Evolutionary conservation across 371 early-diverging fungal genomes (phyloP).

Genomic region (Mucor saturninus): DNA sequence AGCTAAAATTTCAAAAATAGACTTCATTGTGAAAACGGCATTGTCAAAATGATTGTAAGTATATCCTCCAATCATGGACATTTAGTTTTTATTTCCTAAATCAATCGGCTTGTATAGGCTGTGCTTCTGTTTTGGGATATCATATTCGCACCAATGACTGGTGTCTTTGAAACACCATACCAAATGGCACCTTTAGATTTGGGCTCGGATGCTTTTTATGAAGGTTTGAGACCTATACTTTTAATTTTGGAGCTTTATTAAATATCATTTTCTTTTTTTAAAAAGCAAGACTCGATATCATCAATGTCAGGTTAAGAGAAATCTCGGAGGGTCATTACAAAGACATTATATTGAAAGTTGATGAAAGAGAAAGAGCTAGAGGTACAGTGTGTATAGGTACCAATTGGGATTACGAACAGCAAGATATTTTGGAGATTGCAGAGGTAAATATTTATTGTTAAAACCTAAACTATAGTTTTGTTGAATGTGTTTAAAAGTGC

Average conservation of each 20-base stretch:
- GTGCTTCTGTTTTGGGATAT: constrained; percentile 77
- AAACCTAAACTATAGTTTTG: background rate
- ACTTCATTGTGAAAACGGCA: constrained; percentile 69
- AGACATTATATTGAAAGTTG: constrained; percentile 45
- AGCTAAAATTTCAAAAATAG: constrained; percentile 25
- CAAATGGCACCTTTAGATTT: constrained; percentile 77
- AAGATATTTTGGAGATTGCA: constrained; percentile 59
- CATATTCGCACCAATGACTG: constrained; percentile 67
- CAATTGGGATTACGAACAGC: constrained; percentile 61
- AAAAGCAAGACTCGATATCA: constrained; percentile 53
- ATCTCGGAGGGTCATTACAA: constrained; percentile 48
- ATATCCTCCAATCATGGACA: background rate
- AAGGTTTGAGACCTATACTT: constrained; percentile 31
- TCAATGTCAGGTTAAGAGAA: constrained; percentile 58
- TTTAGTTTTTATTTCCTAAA: background rate
- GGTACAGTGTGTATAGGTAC: constrained; percentile 64
- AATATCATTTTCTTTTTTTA: background rate
- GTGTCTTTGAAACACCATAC: constrained; percentile 78
- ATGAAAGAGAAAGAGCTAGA: constrained; percentile 53
- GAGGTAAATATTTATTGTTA: constrained; percentile 44
- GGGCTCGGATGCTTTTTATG: constrained; percentile 69
- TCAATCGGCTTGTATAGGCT: constrained; percentile 34
- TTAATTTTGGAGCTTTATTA: background rate
- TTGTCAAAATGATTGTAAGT: constrained; percentile 57
- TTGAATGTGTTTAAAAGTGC: constrained; percentile 35